phyloP scores from a whole-genome alignment of 345 rosid genomes.

The Zanthoxylum bungeanum region DNA sequence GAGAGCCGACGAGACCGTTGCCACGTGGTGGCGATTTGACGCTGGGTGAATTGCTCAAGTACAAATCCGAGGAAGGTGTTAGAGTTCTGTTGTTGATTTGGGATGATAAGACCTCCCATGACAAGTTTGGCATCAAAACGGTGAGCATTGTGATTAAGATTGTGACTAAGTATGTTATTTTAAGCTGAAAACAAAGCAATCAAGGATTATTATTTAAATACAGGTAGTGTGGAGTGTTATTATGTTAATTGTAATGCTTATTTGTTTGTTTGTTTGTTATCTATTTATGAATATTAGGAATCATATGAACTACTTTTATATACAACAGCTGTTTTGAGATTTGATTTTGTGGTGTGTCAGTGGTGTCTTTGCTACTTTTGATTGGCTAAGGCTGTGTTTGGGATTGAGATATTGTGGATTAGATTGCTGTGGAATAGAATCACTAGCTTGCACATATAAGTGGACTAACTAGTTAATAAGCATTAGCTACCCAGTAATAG shows the following conservation, averaged over 20 bases:
- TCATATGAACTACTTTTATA: neutral
- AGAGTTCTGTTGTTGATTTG: conserved; percentile 79
- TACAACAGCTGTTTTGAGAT: neutral
- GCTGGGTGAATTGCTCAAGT: conserved; percentile 86
- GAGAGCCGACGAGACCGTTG: conserved; percentile 65
- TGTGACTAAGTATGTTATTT: neutral
- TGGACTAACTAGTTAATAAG: neutral
- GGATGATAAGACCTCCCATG: conserved; percentile 93
- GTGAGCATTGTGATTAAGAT: conserved; percentile 34
- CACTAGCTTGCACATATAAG: neutral
- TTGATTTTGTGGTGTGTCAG: neutral
- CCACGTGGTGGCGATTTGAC: conserved; percentile 76
- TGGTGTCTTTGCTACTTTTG: neutral
- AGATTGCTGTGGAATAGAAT: neutral
- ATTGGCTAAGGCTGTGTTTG: neutral
- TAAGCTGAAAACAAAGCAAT: neutral
- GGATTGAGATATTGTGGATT: neutral
- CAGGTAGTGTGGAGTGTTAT: neutral
- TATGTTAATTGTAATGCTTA: neutral
- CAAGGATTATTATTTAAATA: neutral
- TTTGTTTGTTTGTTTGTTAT: neutral
- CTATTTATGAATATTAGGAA: neutral
- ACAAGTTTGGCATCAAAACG: conserved; percentile 52
- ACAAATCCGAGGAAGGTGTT: conserved; percentile 93
- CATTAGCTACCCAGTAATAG: neutral